phyloP scores from a whole-genome alignment of 2,329 filamentous ascomycete genomes.

The Cladorrhinum sp. region DNA sequence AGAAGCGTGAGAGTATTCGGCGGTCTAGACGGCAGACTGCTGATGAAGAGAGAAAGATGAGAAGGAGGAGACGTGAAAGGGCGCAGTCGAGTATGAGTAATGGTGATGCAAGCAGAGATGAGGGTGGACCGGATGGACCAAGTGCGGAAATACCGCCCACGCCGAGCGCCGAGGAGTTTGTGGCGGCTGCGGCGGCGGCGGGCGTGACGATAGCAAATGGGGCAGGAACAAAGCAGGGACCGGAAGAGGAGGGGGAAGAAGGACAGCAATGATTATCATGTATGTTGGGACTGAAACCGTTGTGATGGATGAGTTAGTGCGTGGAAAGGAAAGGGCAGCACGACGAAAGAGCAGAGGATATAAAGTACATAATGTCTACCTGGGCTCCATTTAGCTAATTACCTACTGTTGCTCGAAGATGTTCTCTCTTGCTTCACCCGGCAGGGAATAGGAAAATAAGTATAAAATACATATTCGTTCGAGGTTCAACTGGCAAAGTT shows the following conservation, averaged over 20 bases:
- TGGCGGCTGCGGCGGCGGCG: conserved; percentile 19
- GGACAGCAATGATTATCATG: not conserved
- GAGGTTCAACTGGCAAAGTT: too few species aligned
- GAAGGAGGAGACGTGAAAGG: conserved; percentile 65
- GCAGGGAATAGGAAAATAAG: not conserved
- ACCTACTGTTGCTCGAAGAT: not conserved
- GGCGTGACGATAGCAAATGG: conserved; percentile 6
- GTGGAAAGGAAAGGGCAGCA: not conserved
- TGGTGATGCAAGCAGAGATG: conserved; percentile 43
- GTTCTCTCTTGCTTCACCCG: not conserved
- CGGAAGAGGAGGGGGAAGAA: not conserved
- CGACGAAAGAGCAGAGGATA: conserved; percentile 15
- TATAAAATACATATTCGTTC: not conserved
- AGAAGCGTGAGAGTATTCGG: conserved; percentile 60
- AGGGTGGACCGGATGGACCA: conserved; percentile 6
- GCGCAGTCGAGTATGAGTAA: conserved; percentile 39
- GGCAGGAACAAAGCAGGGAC: conserved; percentile 3
- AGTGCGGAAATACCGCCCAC: conserved; percentile 24
- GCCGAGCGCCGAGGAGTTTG: conserved; percentile 25
- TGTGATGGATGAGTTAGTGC: not conserved
- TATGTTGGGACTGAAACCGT: not conserved
- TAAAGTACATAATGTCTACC: conserved; percentile 29
- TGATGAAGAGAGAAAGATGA: conserved; percentile 69
- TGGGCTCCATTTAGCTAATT: conserved; percentile 9
- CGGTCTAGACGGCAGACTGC: conserved; percentile 65